Evolutionary conservation across 306 rosid species (phyloP), one percentile per base, ranked within the genome.

Genomic region (Dalbergia oliveri): DNA sequence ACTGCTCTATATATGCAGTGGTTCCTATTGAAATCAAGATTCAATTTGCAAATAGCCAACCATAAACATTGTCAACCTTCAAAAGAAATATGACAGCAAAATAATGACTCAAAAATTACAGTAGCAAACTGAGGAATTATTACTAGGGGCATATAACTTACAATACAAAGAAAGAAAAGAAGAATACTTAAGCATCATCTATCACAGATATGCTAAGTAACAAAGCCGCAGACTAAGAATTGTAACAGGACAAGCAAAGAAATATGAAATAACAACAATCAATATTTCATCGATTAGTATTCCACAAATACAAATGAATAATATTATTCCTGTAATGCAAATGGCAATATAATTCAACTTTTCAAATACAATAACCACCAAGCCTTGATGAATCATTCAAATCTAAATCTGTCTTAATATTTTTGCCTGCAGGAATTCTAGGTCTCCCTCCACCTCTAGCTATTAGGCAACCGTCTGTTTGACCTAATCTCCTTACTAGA

Each of bases 1-100:
- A 90, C 73, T 94, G 97, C 90, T 94, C 98, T 74, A 94, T 79
- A 72, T 88, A 94, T 37, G 92, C 98, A 8, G 70, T 85, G 66
- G 97, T 92, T 77, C 97, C 98, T 94, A 81, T 81, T 81, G 70
- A 79, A 75, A 73, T 81, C 78, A 82, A 85, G 61, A 64, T 34
- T 69, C 84, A 77, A 66, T 79, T 85, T 73, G 82, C 77, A 79
- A 82, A 73, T 60, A 68, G 76, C 71, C 35, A 72, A 83, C 85
- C 77, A 69, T 80, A 85, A 72, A 70, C 9, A 69, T 78, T 74
- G 61, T 74, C 81, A 85, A 78, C 82, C 59, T 59, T 76, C 75
- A 74, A 60, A 79, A 60, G 77, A 67, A 60, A 71, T 68, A 66
- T 79, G 43, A 82, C 34, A 79, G 47, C 5, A 65, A 73, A 54